These are phyloP conservation scores for Globisporangium apiculatum DNA, from an alignment of 352 stramenopile species.

Conservation along the genomic window DNA sequence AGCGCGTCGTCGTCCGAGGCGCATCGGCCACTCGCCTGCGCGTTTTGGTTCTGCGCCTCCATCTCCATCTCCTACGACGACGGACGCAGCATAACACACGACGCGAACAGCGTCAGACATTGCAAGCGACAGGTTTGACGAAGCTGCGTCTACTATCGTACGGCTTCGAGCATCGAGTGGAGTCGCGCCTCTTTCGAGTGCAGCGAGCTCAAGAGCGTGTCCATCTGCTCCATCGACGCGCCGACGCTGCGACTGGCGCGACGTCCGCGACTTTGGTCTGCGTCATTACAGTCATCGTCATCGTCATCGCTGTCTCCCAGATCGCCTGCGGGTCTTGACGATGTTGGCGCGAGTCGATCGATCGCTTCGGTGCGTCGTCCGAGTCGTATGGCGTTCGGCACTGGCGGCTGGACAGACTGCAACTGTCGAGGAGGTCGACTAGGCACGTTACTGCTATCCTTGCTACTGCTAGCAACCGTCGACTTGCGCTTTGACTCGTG, in stretches of 20 bases:
- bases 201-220: constrained; percentile 35
- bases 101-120: background rate
- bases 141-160: constrained; percentile 9
- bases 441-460: background rate
- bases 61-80: constrained; percentile 55
- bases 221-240: constrained; percentile 23
- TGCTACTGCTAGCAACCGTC: background rate
- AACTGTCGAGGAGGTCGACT: too few species aligned
- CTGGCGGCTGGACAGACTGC: too few species aligned
- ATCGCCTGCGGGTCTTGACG: background rate
- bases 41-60: constrained; percentile 73
- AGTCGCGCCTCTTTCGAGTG: constrained; percentile 54
- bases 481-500: background rate
- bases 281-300: constrained; percentile 4
- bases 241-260: constrained; percentile 5
- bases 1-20: background rate
- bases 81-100: background rate
- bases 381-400: background rate
- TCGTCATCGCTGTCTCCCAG: background rate
- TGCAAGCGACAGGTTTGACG: background rate
- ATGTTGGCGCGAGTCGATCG: background rate
- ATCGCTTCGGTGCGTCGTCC: background rate
- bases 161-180: constrained; percentile 68
- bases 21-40: constrained; percentile 3
- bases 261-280: background rate